A percentile compares a stretch with the other conserved stretches of the same genome.
phyloP scores from a whole-genome alignment of 2,329 filamentous ascomycete species.

The Phaeosphaeria sp. region DNA sequence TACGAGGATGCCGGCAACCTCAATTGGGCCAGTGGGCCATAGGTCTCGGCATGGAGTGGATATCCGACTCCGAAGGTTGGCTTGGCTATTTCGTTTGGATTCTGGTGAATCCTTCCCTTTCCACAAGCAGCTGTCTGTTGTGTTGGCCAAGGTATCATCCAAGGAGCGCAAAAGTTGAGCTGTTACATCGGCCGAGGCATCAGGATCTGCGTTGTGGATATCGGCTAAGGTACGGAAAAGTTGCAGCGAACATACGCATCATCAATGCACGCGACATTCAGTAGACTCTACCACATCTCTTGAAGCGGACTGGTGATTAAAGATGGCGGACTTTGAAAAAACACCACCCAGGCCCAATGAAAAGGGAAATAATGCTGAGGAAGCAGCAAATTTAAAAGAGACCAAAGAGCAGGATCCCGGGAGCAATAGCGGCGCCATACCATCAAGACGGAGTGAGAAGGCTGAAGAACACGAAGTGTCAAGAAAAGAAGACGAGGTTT shows the following conservation, averaged over 20 bases:
- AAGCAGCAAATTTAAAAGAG: neutral
- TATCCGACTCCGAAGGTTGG: neutral
- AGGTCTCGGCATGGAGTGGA: neutral
- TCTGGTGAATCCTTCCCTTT: neutral
- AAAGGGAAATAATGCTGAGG: neutral
- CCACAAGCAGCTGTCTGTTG: neutral
- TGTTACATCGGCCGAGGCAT: constrained; percentile 3
- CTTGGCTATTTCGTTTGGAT: neutral
- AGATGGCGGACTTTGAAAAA: constrained; percentile 5
- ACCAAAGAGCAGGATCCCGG: constrained; percentile 5
- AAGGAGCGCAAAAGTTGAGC: neutral
- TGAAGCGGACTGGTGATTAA: neutral
- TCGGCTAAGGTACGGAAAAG: constrained; percentile 8
- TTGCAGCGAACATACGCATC: neutral
- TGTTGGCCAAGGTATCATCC: neutral
- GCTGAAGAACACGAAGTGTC: constrained; percentile 4
- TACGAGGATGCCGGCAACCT: neutral
- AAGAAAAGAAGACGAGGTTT: constrained; percentile 23
- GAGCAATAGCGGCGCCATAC: neutral
- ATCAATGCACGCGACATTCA: constrained; percentile 1
- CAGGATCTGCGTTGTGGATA: neutral
- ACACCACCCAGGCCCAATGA: neutral
- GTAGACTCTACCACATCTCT: neutral
- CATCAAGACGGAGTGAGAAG: constrained; percentile 16
- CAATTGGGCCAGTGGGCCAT: neutral